A percentile compares a stretch with the other conserved stretches of the same genome.
Evolutionary conservation across 1,139 yeast genomes (phyloP).

Genomic region (Lodderomyces oxycetoniae): DNA sequence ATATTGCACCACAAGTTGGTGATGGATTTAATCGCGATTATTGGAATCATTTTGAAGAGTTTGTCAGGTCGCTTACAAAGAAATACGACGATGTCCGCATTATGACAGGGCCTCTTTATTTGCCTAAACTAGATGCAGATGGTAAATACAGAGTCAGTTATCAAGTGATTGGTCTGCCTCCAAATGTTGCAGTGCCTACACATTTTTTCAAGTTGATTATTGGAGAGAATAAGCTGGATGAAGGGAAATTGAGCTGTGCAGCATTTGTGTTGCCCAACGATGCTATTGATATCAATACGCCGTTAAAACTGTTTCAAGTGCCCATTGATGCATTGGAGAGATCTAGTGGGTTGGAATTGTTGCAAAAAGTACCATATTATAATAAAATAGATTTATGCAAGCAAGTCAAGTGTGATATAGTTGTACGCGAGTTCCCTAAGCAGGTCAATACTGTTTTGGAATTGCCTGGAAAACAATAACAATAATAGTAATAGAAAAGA

Average conservation of each 20-base stretch:
- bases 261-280: slow-evolving; percentile 93
- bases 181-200: slow-evolving; percentile 94
- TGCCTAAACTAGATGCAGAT: slow-evolving; percentile 67
- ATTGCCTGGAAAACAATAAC: slow-evolving; percentile 15
- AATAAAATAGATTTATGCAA: slow-evolving; percentile 68
- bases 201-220: slow-evolving; percentile 89
- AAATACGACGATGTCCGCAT: slow-evolving; percentile 71
- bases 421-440: slow-evolving; percentile 75
- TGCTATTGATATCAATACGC: slow-evolving; percentile 61
- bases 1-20: slow-evolving; percentile 96
- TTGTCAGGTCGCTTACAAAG: slow-evolving; percentile 68
- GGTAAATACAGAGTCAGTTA: slow-evolving; percentile 74
- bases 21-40: slow-evolving; percentile 94
- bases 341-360: slow-evolving; percentile 76
- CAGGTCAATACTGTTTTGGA: slow-evolving; percentile 32
- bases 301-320: slow-evolving; percentile 72
- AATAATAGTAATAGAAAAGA: neutral
- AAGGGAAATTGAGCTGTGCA: slow-evolving; percentile 64
- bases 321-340: slow-evolving; percentile 88
- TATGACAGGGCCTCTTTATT: slow-evolving; percentile 89
- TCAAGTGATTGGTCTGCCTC: slow-evolving; percentile 96
- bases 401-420: slow-evolving; percentile 73
- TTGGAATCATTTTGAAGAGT: slow-evolving; percentile 96
- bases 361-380: slow-evolving; percentile 60
- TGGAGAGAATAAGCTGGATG: slow-evolving; percentile 56